Evolutionary conservation across 177 flowering plant species (phyloP).

Genomic region (Vitis hybrid): DNA sequence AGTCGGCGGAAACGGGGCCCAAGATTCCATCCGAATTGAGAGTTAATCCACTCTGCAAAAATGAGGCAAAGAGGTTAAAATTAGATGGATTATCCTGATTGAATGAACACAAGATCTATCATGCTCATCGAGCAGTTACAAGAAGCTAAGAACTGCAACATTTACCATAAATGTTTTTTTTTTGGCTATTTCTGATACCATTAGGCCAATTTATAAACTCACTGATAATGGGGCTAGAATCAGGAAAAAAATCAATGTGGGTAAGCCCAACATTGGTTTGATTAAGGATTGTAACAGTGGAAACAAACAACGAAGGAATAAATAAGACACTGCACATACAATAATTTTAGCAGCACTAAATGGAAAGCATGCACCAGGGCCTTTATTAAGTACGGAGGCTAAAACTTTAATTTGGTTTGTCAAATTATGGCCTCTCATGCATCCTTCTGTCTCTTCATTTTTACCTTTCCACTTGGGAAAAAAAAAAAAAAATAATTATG

Average conservation of each 20-base stretch:
- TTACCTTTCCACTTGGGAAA: not conserved
- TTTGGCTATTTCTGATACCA: no score
- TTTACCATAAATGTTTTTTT: no score
- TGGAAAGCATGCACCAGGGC: not conserved
- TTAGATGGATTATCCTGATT: not conserved
- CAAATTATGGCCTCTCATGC: not conserved
- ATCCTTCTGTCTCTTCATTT: not conserved
- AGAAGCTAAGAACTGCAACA: no score
- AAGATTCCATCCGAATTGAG: constrained; percentile 83
- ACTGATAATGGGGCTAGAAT: no score
- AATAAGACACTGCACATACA: no score
- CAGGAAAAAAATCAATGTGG: no score
- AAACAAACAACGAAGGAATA: no score
- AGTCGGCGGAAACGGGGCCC: constrained; percentile 63
- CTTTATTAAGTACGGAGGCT: not conserved
- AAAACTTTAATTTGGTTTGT: not conserved
- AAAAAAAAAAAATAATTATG: not conserved
- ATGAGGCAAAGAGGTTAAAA: not conserved
- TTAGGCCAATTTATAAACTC: no score
- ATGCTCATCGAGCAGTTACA: no score
- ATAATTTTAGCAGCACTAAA: no score
- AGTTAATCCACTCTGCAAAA: constrained; percentile 79
- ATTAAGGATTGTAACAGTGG: not conserved
- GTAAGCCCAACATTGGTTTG: no score
- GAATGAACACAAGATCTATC: no score